phyloP scores from a whole-genome alignment of 2,329 filamentous ascomycete species.

The Calonectria henricotiae region DNA sequence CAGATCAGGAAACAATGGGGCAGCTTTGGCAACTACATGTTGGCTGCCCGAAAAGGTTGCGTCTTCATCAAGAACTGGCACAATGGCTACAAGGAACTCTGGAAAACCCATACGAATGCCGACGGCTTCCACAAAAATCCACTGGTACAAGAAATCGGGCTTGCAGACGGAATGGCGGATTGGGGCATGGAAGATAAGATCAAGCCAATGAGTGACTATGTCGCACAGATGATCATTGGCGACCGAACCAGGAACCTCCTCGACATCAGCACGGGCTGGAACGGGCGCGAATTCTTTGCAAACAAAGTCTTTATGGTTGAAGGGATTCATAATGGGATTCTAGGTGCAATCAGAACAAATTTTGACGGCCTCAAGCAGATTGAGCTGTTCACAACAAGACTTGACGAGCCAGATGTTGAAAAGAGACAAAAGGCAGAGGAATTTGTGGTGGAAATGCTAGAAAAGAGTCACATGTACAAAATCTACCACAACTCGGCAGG shows the following conservation, averaged over 20 bases:
- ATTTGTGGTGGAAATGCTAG: conserved; percentile 56
- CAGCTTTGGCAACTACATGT: conserved; percentile 62
- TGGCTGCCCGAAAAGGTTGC: conserved; percentile 61
- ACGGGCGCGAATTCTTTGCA: conserved; percentile 56
- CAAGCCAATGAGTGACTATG: conserved; percentile 57
- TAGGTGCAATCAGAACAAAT: conserved; percentile 54
- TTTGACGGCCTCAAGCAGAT: conserved; percentile 53
- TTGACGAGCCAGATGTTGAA: conserved; percentile 53
- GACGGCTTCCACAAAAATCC: conserved; percentile 55
- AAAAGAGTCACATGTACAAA: conserved; percentile 59
- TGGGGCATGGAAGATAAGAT: conserved; percentile 43
- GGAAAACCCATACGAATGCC: conserved; percentile 56
- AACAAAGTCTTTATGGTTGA: conserved; percentile 56
- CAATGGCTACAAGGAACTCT: conserved; percentile 57
- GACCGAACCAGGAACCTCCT: conserved; percentile 56
- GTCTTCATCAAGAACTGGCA: conserved; percentile 64
- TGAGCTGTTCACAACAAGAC: conserved; percentile 54
- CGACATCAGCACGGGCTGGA: conserved; percentile 53
- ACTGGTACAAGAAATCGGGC: conserved; percentile 54
- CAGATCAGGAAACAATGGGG: conserved; percentile 56
- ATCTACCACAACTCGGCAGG: conserved; percentile 58
- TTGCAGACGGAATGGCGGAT: conserved; percentile 52
- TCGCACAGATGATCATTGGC: conserved; percentile 58
- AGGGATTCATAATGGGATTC: conserved; percentile 54
- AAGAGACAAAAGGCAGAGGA: conserved; percentile 52